Evolutionary conservation across 23 red algal species (phyloP).

Genomic region (Gracilaria gracilis): DNA sequence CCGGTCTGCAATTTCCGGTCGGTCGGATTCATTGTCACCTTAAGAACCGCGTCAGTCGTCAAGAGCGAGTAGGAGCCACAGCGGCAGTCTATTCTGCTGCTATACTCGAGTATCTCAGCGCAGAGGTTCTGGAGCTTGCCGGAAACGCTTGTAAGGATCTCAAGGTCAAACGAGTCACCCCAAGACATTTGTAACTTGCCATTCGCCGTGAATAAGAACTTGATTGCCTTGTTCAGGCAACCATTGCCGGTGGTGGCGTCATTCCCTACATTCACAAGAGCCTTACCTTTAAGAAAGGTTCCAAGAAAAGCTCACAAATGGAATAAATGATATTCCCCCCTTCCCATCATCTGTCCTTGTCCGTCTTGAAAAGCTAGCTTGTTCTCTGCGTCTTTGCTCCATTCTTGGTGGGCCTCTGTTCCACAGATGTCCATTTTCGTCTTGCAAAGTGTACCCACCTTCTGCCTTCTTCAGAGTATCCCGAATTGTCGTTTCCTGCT

Average conservation of each 20-base stretch:
- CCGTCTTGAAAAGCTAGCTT: neutral
- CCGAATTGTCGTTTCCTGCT: neutral
- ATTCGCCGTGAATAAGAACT: slow-evolving; percentile 94
- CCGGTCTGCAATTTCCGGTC: slow-evolving; percentile 87
- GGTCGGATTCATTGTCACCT: slow-evolving; percentile 90
- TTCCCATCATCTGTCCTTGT: neutral
- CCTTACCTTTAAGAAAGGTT: slow-evolving; percentile 72
- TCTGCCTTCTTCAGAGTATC: neutral
- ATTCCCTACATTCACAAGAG: slow-evolving; percentile 92
- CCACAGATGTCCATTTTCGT: neutral
- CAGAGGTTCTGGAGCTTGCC: slow-evolving; percentile 91
- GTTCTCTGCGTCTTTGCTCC: neutral
- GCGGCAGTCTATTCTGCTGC: slow-evolving; percentile 92
- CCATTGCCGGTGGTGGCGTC: slow-evolving; percentile 94
- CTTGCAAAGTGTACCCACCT: slow-evolving; percentile 28
- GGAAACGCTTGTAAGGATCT: slow-evolving; percentile 92
- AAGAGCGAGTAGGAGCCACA: slow-evolving; percentile 88
- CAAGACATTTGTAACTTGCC: slow-evolving; percentile 88
- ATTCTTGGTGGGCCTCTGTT: neutral
- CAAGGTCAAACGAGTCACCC: slow-evolving; percentile 89
- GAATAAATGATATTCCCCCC: slow-evolving; percentile 30
- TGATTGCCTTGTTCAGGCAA: slow-evolving; percentile 90
- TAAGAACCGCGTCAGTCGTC: slow-evolving; percentile 76
- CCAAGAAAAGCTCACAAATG: slow-evolving; percentile 61
- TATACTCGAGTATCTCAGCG: slow-evolving; percentile 92